phyloP scores from a whole-genome alignment of 805 yeast species.

The Candida arabinofermentans region DNA sequence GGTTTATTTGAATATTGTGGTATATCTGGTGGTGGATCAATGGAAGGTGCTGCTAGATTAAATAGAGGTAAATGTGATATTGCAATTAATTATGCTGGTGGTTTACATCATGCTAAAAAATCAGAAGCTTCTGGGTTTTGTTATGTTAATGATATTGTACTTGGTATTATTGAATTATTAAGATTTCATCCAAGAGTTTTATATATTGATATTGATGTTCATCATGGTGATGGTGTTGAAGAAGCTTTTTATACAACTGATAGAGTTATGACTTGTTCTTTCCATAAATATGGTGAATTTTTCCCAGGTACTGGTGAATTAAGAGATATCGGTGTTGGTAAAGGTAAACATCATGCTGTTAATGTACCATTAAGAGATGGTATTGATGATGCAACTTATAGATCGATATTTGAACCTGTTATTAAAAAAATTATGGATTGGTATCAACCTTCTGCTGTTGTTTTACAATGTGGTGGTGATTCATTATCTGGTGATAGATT shows the following conservation, averaged over 20 bases:
- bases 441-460: conserved; percentile 95
- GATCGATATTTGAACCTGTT: conserved; percentile 85
- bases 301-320: conserved; percentile 92
- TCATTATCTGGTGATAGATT: conserved; percentile 92
- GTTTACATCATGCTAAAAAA: conserved; percentile 89
- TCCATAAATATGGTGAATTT: conserved; percentile 89
- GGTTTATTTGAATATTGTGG: conserved; percentile 74
- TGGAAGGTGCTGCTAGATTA: conserved; percentile 85
- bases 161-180: conserved; percentile 74
- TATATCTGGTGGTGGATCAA: conserved; percentile 82
- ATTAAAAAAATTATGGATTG: conserved; percentile 71
- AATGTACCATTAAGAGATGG: conserved; percentile 91
- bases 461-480: conserved; percentile 98
- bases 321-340: conserved; percentile 79
- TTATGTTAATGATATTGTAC: conserved; percentile 83
- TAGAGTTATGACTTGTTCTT: conserved; percentile 84
- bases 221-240: conserved; percentile 94
- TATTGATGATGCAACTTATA: conserved; percentile 85
- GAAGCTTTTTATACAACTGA: conserved; percentile 92
- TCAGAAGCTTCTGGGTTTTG: conserved; percentile 89
- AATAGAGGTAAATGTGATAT: conserved; percentile 81
- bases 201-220: conserved; percentile 86
- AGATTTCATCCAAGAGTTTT: conserved; percentile 82
- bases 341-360: conserved; percentile 77
- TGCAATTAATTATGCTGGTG: conserved; percentile 93